Conservation (phyloP, 2,329 filamentous ascomycete species). For the Fusarium virguliforme region DNA sequence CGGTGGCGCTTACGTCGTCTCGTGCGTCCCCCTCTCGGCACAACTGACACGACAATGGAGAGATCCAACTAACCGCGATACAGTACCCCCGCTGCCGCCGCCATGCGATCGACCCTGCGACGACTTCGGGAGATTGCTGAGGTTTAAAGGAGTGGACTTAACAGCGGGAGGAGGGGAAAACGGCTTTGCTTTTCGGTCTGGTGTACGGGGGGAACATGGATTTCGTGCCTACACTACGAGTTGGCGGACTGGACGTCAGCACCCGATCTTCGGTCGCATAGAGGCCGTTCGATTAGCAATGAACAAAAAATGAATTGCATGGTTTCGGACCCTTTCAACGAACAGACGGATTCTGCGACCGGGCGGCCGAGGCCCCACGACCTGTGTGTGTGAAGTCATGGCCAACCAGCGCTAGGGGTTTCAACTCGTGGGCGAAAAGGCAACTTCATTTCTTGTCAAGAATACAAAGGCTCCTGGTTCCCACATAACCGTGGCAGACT, state of each 20-base stretch:
- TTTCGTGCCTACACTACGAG: slow-evolving; percentile 63
- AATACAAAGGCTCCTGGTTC: neutral
- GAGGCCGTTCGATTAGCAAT: slow-evolving; percentile 63
- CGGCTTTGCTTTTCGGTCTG: slow-evolving; percentile 65
- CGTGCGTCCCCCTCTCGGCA: slow-evolving; percentile 78
- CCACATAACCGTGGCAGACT: neutral
- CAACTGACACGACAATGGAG: slow-evolving; percentile 15
- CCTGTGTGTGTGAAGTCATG: slow-evolving; percentile 29
- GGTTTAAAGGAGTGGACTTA: slow-evolving; percentile 76
- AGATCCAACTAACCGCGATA: slow-evolving; percentile 54
- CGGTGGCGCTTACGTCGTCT: slow-evolving; percentile 90
- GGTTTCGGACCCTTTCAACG: slow-evolving; percentile 54
- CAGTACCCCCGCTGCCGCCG: slow-evolving; percentile 92
- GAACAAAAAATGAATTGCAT: slow-evolving; percentile 59
- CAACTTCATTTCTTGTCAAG: slow-evolving; percentile 1
- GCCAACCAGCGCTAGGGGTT: slow-evolving; percentile 25
- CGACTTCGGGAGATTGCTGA: slow-evolving; percentile 98
- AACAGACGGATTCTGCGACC: slow-evolving; percentile 27
- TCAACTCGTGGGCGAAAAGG: slow-evolving; percentile 6
- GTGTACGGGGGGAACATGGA: slow-evolving; percentile 63
- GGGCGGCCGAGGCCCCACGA: slow-evolving; percentile 12
- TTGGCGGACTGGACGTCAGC: slow-evolving; percentile 61
- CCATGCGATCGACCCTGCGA: slow-evolving; percentile 96
- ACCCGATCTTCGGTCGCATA: slow-evolving; percentile 59
- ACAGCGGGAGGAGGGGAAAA: slow-evolving; percentile 55